Evolutionary conservation across 192 early-diverging fungal genomes (phyloP).

Genomic region (Entomortierella lignicola): DNA sequence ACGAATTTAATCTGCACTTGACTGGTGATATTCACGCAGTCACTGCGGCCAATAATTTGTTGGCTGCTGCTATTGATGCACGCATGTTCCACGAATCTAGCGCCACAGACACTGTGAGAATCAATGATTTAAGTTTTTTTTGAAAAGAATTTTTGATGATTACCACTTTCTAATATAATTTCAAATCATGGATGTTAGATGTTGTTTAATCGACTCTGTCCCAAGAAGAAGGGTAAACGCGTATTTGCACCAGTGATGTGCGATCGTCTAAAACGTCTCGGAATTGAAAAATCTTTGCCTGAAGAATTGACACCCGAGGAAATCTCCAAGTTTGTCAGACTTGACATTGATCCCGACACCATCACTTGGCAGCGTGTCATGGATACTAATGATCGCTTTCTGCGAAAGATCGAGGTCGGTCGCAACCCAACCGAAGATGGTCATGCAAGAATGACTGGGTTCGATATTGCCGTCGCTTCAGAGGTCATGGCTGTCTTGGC

Average conservation of each 20-base stretch:
- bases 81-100: conserved; percentile 97
- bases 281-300: conserved; percentile 86
- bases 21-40: conserved; percentile 99
- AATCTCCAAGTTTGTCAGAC: conserved; percentile 79
- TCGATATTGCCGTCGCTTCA: conserved; percentile 98
- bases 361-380: conserved; percentile 98
- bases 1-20: conserved; percentile 98
- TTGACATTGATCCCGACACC: conserved; percentile 95
- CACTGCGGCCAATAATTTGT: conserved; percentile 95
- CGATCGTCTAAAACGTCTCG: conserved; percentile 80
- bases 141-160: background rate
- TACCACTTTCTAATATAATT: background rate
- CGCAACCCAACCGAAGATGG: conserved; percentile 90
- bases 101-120: conserved; percentile 64
- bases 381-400: conserved; percentile 97
- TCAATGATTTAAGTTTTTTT: background rate
- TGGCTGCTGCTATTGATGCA: conserved; percentile 97
- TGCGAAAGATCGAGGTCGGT: conserved; percentile 92
- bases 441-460: conserved; percentile 88
- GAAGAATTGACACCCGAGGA: conserved; percentile 84
- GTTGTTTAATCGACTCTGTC: conserved; percentile 90
- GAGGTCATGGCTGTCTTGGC: conserved; percentile 99
- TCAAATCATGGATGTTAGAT: conserved; percentile 61
- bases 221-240: conserved; percentile 87
- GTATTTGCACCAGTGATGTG: conserved; percentile 88